Evolutionary conservation across 805 yeast species (phyloP), one percentile per base, ranked within the genome.

Genomic region (Schizosaccharomyces pombe): DNA sequence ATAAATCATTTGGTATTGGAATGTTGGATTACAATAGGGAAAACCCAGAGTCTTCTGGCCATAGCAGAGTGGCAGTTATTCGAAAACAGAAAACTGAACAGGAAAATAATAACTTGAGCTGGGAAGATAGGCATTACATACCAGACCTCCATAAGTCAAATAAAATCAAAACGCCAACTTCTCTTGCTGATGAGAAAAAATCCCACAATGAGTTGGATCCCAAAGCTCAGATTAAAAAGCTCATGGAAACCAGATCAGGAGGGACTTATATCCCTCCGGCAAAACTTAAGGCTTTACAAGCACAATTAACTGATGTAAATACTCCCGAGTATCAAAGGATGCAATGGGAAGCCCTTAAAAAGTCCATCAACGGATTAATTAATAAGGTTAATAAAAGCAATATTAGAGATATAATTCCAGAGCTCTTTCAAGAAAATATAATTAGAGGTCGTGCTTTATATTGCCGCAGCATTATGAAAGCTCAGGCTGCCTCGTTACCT

Each of bases 391-490:
- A 70, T 56, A 63, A 61, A 4, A 58, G 64, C 1, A 80, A 80
- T 57, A 62, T 84, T 29, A 71, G 72, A 55, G 67, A 65, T 1
- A 68, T 74, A 1, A 74, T 74, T 5, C 62, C 69, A 16, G 74
- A 72, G 3, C 62, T 85, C 3, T 76, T 82, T 61, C 64, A 69
- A 47, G 62, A 74, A 55, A 85, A 86, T 61, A 56, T 86, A 11
- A 57, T 72, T 1, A 65, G 84, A 52, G 87, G 80, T 0, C 67
- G 72, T 32, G 87, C 87, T 0, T 58, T 80, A 1, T 64, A 83
- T 8, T 75, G 75, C n/a, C 70, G 78, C 52, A 66, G 73, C 43
- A 53, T 83, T 1, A 75, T 82, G 73, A 71, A 72, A 52, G 71
- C 75, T 0, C 82, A 77, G 60, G 61, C 70, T 12, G 63, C 61